These are phyloP conservation scores for Eutrema japonicum DNA, from an alignment of 345 rosid species.

Conservation along the genomic window DNA sequence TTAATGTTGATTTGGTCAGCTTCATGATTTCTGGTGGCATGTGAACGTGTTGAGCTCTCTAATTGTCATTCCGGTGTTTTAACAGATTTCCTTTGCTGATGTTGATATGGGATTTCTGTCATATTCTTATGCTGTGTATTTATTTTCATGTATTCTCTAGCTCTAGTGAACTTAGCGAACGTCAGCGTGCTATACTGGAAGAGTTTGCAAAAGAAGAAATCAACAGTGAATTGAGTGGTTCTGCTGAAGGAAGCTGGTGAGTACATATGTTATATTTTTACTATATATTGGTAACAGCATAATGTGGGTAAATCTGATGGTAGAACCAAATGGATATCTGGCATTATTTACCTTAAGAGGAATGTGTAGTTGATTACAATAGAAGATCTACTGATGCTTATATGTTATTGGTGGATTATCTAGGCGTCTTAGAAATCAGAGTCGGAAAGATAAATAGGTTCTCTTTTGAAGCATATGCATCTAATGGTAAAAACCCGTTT, in stretches of 20 bases:
- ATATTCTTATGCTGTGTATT: constrained; percentile 24
- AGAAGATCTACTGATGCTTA: constrained; percentile 13
- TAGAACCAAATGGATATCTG: constrained; percentile 21
- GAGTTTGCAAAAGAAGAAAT: constrained; percentile 89
- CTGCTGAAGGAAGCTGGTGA: constrained; percentile 65
- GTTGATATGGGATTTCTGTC: neutral
- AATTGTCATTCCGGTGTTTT: neutral
- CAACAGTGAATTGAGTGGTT: constrained; percentile 49
- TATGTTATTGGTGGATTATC: constrained; percentile 9
- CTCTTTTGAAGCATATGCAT: constrained; percentile 13
- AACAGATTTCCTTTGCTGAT: neutral
- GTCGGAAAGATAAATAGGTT: constrained; percentile 6
- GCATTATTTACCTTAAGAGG: constrained; percentile 5
- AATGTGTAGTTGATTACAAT: constrained; percentile 4
- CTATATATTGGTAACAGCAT: constrained; percentile 11
- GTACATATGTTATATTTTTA: constrained; percentile 25
- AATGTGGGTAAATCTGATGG: constrained; percentile 22
- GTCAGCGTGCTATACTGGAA: constrained; percentile 79
- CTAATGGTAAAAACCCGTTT: neutral
- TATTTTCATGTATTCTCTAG: constrained; percentile 45
- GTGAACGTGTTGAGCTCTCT: constrained; percentile 20
- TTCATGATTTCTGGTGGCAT: constrained; percentile 8
- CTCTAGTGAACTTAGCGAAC: constrained; percentile 65
- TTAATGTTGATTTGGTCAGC: constrained; percentile 5
- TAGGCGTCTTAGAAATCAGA: constrained; percentile 8